These are phyloP conservation scores for Trichoderma gracile DNA, from an alignment of 2,329 filamentous ascomycete species.

Conservation along the genomic window DNA sequence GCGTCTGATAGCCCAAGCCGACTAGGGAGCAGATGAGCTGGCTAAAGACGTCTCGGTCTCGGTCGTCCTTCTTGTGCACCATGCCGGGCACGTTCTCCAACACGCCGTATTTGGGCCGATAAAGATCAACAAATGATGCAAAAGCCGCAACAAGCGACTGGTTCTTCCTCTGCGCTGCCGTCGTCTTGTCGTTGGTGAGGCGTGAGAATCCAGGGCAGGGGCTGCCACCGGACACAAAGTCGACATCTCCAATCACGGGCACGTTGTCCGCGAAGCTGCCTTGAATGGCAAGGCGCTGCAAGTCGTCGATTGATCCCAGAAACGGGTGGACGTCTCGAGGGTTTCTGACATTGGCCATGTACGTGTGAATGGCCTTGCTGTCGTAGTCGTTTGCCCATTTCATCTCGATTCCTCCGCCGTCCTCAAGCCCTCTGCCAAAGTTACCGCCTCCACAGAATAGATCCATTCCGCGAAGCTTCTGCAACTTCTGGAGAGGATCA, in stretches of 20 bases:
- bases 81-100: conserved; percentile 77
- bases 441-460: conserved; percentile 79
- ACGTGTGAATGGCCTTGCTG: conserved; percentile 66
- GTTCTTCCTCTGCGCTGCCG: conserved; percentile 61
- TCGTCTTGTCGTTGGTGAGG: conserved; percentile 60
- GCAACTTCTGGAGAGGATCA: conserved; percentile 42
- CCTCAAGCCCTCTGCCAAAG: conserved; percentile 74
- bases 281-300: conserved; percentile 57
- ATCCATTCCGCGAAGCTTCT: conserved; percentile 62
- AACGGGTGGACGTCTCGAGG: conserved; percentile 53
- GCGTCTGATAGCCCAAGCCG: conserved; percentile 74
- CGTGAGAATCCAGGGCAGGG: conserved; percentile 76
- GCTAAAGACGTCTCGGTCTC: conserved; percentile 66
- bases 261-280: conserved; percentile 51
- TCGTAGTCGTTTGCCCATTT: conserved; percentile 69
- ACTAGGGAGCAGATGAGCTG: conserved; percentile 73
- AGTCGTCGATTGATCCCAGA: conserved; percentile 71
- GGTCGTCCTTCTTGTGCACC: conserved; percentile 48
- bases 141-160: conserved; percentile 78
- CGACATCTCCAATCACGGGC: conserved; percentile 62
- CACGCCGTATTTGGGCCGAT: conserved; percentile 71
- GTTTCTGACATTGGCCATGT: conserved; percentile 63
- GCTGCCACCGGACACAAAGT: conserved; percentile 70
- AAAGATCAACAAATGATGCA: conserved; percentile 71
- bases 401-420: conserved; percentile 65